Evolutionary conservation across 78 protist species (phyloP).

Genomic region (Isochrysis galbana): DNA sequence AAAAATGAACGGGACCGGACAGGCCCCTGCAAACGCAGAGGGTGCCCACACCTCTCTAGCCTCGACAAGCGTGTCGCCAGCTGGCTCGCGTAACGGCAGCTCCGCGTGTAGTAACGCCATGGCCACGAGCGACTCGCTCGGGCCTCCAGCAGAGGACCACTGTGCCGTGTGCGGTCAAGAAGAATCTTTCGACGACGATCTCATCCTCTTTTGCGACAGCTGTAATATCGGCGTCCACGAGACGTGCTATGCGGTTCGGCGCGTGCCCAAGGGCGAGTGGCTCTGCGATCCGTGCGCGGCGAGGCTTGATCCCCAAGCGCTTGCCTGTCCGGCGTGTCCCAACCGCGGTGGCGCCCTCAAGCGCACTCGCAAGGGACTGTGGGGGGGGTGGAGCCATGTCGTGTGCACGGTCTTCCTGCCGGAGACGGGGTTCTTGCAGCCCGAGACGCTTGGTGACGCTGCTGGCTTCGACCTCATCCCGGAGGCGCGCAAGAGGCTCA

Average conservation of each 20-base stretch:
- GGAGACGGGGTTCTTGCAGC: slow-evolving; percentile 7
- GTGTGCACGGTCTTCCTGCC: slow-evolving; percentile 42
- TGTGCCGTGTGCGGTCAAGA: slow-evolving; percentile 29
- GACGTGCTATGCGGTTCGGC: slow-evolving; percentile 41
- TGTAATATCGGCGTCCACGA: slow-evolving; percentile 54
- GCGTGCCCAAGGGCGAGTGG: slow-evolving; percentile 48
- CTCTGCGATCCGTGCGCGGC: slow-evolving; percentile 39
- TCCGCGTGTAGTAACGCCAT: background rate
- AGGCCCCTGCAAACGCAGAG: too few relatives aligned
- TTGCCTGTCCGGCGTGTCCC: slow-evolving; percentile 32
- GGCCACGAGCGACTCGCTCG: background rate
- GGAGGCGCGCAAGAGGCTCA: background rate
- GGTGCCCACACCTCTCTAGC: background rate
- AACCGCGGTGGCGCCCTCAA: slow-evolving; percentile 46
- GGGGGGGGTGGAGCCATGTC: slow-evolving; percentile 51
- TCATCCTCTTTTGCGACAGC: slow-evolving; percentile 37
- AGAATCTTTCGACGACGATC: slow-evolving; percentile 5
- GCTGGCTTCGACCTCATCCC: background rate
- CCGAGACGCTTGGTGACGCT: background rate
- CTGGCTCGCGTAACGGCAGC: background rate
- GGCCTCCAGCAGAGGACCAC: background rate
- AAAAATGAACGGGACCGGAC: background rate
- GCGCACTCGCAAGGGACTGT: slow-evolving; percentile 27
- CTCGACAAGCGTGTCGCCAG: background rate
- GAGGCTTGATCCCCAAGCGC: background rate